A percentile compares a stretch with the other conserved stretches of the same genome.
Conservation (phyloP, 139 green algal species). For the Chlamydomonas sphaeroides region DNA sequence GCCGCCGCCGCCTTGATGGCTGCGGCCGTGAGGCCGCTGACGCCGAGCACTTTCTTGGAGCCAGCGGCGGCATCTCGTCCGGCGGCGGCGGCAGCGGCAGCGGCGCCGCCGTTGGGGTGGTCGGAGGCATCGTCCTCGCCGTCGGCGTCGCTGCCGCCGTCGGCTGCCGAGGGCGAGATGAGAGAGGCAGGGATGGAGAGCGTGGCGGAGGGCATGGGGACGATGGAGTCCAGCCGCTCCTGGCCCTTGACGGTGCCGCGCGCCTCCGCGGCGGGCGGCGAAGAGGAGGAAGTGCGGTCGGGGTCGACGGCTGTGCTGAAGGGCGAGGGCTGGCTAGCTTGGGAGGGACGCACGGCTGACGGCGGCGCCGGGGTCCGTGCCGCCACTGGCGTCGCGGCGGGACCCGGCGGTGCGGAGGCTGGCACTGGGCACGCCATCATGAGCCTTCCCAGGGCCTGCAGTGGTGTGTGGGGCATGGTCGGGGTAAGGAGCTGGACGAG, state of each 20-base stretch:
- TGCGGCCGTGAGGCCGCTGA: too few species aligned
- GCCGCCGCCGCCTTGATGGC: background rate
- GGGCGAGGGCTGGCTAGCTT: background rate
- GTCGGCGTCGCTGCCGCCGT: background rate
- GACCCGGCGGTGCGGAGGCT: background rate
- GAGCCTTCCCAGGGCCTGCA: slow-evolving; percentile 9
- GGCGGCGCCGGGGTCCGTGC: background rate
- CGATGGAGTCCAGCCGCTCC: background rate
- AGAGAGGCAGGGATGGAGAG: slow-evolving; percentile 16
- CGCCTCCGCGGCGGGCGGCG: background rate
- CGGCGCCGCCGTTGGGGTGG: background rate
- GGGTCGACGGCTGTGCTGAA: background rate
- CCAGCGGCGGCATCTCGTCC: too few species aligned
- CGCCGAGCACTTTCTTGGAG: too few species aligned
- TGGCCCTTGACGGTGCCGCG: background rate
- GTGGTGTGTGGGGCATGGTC: background rate
- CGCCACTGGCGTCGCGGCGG: background rate
- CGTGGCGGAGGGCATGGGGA: background rate
- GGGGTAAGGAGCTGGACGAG: background rate
- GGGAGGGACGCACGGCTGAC: background rate
- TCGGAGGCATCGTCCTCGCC: background rate
- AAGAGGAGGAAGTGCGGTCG: background rate
- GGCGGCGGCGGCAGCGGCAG: background rate
- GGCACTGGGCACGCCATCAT: background rate
- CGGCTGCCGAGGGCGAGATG: slow-evolving; percentile 7